Evolutionary conservation across 305 asterid genomes (phyloP).

Genomic region (Nicotiana rustica): DNA sequence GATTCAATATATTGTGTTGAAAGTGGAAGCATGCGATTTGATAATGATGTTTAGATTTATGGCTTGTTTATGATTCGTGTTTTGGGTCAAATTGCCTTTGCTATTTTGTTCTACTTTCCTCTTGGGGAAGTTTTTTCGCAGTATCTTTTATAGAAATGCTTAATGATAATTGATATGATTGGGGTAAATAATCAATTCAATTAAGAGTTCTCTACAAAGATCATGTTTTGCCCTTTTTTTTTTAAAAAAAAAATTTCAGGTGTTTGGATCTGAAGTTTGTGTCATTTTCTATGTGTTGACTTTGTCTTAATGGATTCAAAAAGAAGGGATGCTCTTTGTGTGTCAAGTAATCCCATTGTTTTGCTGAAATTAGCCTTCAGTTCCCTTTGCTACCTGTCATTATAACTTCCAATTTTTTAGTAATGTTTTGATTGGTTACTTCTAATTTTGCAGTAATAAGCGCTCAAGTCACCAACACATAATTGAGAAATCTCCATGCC

Average conservation of each 20-base stretch:
- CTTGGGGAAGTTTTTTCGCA: not conserved
- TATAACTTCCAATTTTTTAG: not conserved
- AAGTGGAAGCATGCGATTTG: not conserved
- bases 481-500: not conserved
- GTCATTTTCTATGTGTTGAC: not conserved
- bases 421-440: too few species aligned
- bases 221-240: not conserved
- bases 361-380: constrained; percentile 10
- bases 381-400: not conserved
- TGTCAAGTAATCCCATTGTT: not conserved
- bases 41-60: not conserved
- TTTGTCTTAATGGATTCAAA: constrained; percentile 10
- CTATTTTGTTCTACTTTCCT: not conserved
- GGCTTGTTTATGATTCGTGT: not conserved
- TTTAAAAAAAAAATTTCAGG: not conserved
- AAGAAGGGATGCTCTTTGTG: not conserved
- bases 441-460: not conserved
- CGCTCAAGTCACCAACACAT: not conserved
- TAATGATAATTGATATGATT: not conserved
- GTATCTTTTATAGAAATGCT: constrained; percentile 2
- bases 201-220: constrained; percentile 8
- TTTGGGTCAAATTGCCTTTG: constrained; percentile 12
- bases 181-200: not conserved
- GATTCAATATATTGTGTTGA: not conserved
- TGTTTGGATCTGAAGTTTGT: constrained; percentile 19